Percentiles rank a stretch among this genome's conserved stretches.
phyloP scores from a whole-genome alignment of 2,329 filamentous ascomycete species.

The Didymella lethalis region DNA sequence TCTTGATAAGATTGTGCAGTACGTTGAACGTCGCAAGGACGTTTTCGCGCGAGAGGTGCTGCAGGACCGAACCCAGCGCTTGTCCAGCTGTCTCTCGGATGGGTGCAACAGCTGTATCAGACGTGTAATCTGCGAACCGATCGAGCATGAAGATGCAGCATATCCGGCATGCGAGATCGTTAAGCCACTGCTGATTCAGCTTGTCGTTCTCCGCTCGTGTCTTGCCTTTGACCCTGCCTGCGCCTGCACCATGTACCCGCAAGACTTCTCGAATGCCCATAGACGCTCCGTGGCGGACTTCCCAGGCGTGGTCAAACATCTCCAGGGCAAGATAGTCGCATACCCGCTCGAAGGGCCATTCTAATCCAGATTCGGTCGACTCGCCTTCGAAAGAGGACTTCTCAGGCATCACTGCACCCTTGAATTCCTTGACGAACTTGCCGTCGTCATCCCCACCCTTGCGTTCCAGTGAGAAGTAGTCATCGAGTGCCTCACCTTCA shows the following conservation, averaged over 20 bases:
- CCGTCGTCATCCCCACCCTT: conserved; percentile 83
- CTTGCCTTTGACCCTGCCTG: conserved; percentile 78
- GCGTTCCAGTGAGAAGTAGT: conserved; percentile 92
- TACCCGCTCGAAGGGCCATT: conserved; percentile 94
- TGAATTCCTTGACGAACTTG: conserved; percentile 95
- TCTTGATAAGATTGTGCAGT: conserved; percentile 88
- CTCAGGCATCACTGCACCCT: conserved; percentile 79
- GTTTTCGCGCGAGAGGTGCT: conserved; percentile 78
- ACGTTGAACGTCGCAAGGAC: conserved; percentile 86
- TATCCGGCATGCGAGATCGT: conserved; percentile 92
- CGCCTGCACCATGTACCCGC: conserved; percentile 87
- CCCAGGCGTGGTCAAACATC: conserved; percentile 92
- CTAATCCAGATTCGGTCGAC: conserved; percentile 75
- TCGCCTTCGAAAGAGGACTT: conserved; percentile 87
- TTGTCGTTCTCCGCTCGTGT: conserved; percentile 76
- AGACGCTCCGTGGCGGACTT: conserved; percentile 92
- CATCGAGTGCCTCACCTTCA: conserved; percentile 58
- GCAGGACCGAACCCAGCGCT: conserved; percentile 86
- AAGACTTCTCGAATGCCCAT: conserved; percentile 93
- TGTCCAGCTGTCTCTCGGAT: conserved; percentile 96
- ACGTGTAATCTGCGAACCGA: conserved; percentile 96
- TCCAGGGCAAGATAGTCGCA: conserved; percentile 95
- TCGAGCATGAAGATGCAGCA: conserved; percentile 98
- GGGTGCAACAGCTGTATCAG: conserved; percentile 94
- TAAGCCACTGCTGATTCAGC: conserved; percentile 85